Percentiles rank a stretch among this genome's conserved stretches.
Evolutionary conservation across 495 filamentous ascomycete genomes (phyloP).

Genomic region (Aspergillus sclerotiicarbonarius): DNA sequence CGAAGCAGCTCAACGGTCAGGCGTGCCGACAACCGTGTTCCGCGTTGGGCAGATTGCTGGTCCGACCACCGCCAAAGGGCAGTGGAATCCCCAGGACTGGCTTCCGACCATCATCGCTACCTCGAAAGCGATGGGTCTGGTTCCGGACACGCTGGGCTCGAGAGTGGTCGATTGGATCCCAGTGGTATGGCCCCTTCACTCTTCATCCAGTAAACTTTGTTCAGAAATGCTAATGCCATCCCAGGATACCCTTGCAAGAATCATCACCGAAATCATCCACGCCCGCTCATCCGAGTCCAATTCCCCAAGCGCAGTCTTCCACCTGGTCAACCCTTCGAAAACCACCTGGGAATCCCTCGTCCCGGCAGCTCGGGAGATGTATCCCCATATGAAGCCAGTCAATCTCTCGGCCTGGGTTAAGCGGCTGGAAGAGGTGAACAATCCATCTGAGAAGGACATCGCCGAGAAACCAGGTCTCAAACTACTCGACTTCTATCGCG

Average conservation of each 20-base stretch:
- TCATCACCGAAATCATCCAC: conserved; percentile 15
- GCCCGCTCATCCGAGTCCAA: background rate
- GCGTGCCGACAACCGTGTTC: conserved; percentile 45
- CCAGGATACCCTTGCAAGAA: conserved; percentile 14
- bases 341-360: conserved; percentile 21
- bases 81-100: conserved; percentile 39
- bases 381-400: too few relatives aligned
- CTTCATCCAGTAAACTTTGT: background rate
- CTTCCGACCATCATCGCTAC: conserved; percentile 28
- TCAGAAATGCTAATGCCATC: background rate
- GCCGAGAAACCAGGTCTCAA: too few relatives aligned
- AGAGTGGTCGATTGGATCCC: conserved; percentile 16
- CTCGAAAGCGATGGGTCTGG: conserved; percentile 15
- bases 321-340: conserved; percentile 26
- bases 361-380: background rate
- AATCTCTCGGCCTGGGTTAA: too few relatives aligned
- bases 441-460: too few relatives aligned
- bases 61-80: conserved; percentile 28
- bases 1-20: conserved; percentile 32
- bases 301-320: conserved; percentile 12
- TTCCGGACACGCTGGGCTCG: conserved; percentile 7
- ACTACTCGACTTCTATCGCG: too few relatives aligned
- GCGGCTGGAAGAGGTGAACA: too few relatives aligned
- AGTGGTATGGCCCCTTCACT: conserved; percentile 8
- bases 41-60: conserved; percentile 61